Base-by-base conservation (phyloP, 2,329 filamentous ascomycete genomes). In the Tolypocladium inflatum region DNA sequence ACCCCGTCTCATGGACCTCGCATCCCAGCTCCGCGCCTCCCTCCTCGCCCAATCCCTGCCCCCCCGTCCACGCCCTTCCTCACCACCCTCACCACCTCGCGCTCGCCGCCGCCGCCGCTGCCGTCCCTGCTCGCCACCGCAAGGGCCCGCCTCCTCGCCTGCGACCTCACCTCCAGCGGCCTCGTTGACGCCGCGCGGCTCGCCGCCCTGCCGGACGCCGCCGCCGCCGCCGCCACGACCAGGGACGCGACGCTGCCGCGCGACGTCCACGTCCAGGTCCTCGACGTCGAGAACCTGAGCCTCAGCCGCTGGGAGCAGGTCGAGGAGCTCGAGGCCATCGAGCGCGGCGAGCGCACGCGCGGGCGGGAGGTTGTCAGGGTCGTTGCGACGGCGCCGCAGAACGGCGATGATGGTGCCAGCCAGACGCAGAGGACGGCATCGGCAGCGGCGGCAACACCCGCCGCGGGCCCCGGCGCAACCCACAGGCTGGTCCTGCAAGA, bases 401-500 rank as follows among this genome's bases (percentile, higher is more conserved):
- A 78, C 3, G 78, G 79, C 2, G 79, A 78, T 6, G 77, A 74
- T 4, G 67, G 68, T 2, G 78, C 51, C 38, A 55, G 57, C 45
- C 59, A 51, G 35, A 55, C 57, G 26, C 59, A 59, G 58, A 64
- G 60, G 51, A 64, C 65, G 43, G 39, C 56, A 54, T n/a, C 48
- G 23, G 48, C 19, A 13, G 23, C 45, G 43, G 62, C 53, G 57
- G 57, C n/a, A 19, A 30, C 9, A 10, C 15, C 38, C 4, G 21
- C 30, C 4, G 64, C 68, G 26, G 66, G 71, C 35, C 75, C 70
- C 61, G 76, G 75, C 57, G 83, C 88, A 0, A 87, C 90, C 30
- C 91, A 96, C 75, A 88, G 90, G 58, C 73, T 97, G 35, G 79
- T 94, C 0, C 67, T 99, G 58, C 90, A 97, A 70, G 94, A 99